Base-by-base conservation (phyloP, 1,139 yeast genomes). In the Candida sp. region DNA sequence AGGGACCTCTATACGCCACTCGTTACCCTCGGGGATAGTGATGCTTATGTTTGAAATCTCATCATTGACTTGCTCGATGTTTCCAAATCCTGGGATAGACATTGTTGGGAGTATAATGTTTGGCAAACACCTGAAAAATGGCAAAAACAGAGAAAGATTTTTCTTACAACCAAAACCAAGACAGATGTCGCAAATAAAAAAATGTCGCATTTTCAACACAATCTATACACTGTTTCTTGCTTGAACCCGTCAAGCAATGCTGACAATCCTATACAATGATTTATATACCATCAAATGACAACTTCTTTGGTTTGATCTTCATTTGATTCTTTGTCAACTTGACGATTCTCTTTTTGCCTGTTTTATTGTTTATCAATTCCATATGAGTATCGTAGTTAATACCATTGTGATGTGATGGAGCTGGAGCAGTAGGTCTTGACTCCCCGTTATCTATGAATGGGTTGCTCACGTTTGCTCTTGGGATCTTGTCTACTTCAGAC, bases 1-100 rank as follows among this genome's bases (percentile, higher is more conserved):
- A 0, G 85, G 86, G 2, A 90, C 83, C 63, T 91, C 97, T 53
- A 91, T 80, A 53, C 97, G 76, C 97, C 97, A 93, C 70, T 92
- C 97, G n/a, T 81, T 71, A 23, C 75, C 73, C 3, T 77, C 70
- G 0, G 81, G 76, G 3, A 85, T 68, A 8, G 52, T 58, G 11
- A 71, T 58, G 34, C 59, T 28, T 4, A 32, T 40, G 27, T 44
- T 31, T 22, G 43, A 44, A 33, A 32, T 35, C 3, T 48, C 49
- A 12, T 45, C 52, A 12, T 35, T 42, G 7, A 33, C 39, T 39
- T 33, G 25, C 4, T 40, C 37, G 11, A 30, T 38, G 11, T 35
- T 9, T 8, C 66, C 60, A 48, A 67, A 63, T 12, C 72, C 70
- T 37, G 71, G 70, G 34, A 68, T 62, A 25, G 64, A 57, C 60